Evolutionary conservation across 208 protist species (phyloP), one percentile per base, ranked within the genome.

Genomic region (Naegleria fowleri): DNA sequence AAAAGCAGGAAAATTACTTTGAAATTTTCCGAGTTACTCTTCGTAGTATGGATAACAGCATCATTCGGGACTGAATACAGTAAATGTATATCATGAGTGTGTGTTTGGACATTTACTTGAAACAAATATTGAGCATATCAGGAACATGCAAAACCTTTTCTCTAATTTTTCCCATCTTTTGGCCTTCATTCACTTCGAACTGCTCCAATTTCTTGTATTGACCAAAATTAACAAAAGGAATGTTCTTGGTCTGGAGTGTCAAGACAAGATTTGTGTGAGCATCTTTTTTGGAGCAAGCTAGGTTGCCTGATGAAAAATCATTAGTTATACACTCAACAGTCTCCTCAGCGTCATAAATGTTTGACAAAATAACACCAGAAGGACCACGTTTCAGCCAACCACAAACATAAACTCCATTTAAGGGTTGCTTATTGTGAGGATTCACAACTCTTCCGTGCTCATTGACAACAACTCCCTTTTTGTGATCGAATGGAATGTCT

Each of bases 321-420:
- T 43, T 48, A 6, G n/a, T 13, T 38, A 93, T 85, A 22, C 51
- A 9, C 40, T 39, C 51, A 40, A 52, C 89, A n/a, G 91, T 93
- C 33, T 93, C 91, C n/a, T 92, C 22, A 22, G 91, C 93, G 90
- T 95, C 92, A 59, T 15, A 38, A 25, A 93, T 87, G 58, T 92
- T 94, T 36, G 84, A 92, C 19, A 96, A 88, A 55, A 98, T 98
- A 79, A 97, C 95, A 11, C 97, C 97, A 83, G 94, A 95, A 33
- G 97, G 95, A 15, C 97, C 97, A 41, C 95, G 96, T 93, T 97
- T 97, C 84, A 94, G 93, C 97, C 97, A 98, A 19, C 97, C 97
- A 38, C 94, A 92, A 92, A 94, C 96, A 93, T 98, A 98, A 89
- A 98, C 87, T 22, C 96, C 95, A 15, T n/a, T 15, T 4, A 79